phyloP scores from a whole-genome alignment of 208 protist species.

The Strigomonas culicis region DNA sequence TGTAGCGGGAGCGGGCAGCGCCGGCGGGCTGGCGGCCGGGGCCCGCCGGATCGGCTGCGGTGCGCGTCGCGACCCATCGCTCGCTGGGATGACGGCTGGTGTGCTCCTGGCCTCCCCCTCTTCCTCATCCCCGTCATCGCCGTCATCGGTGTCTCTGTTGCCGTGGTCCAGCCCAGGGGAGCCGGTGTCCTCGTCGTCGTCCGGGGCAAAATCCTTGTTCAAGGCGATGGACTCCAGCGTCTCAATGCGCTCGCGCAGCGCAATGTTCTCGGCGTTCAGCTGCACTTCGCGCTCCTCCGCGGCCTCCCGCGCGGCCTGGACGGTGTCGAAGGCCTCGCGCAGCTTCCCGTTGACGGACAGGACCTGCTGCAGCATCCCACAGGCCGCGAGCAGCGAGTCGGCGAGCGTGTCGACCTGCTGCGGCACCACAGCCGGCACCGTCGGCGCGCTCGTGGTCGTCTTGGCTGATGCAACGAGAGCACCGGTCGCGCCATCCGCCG shows the following conservation, averaged over 20 bases:
- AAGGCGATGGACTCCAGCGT: slow-evolving; percentile 85
- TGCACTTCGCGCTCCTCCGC: slow-evolving; percentile 55
- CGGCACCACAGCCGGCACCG: background rate
- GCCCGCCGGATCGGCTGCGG: too few species aligned
- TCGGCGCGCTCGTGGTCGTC: background rate
- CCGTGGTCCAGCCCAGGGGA: background rate
- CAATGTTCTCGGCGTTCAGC: slow-evolving; percentile 85
- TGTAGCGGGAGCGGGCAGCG: too few species aligned
- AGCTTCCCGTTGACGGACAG: slow-evolving; percentile 75
- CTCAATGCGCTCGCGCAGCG: slow-evolving; percentile 77
- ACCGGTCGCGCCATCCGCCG: background rate
- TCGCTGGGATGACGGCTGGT: too few species aligned
- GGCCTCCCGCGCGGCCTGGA: slow-evolving; percentile 34
- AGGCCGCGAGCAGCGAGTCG: slow-evolving; percentile 71
- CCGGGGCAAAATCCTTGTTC: slow-evolving; percentile 30
- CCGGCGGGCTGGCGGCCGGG: too few species aligned
- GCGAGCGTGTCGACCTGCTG: slow-evolving; percentile 44
- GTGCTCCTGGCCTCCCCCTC: slow-evolving; percentile 1
- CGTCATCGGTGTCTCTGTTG: slow-evolving; percentile 13
- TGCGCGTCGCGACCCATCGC: too few species aligned
- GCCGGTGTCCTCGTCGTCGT: slow-evolving; percentile 5
- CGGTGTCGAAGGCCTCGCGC: slow-evolving; percentile 64
- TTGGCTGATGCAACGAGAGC: background rate
- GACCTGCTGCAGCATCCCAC: slow-evolving; percentile 72
- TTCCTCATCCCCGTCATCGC: background rate